A percentile compares a stretch with the other conserved stretches of the same genome.
These are phyloP conservation scores for Cutaneotrichosporon cavernicola DNA, from an alignment of 1,284 basidiomycete species.

Conservation along the genomic window DNA sequence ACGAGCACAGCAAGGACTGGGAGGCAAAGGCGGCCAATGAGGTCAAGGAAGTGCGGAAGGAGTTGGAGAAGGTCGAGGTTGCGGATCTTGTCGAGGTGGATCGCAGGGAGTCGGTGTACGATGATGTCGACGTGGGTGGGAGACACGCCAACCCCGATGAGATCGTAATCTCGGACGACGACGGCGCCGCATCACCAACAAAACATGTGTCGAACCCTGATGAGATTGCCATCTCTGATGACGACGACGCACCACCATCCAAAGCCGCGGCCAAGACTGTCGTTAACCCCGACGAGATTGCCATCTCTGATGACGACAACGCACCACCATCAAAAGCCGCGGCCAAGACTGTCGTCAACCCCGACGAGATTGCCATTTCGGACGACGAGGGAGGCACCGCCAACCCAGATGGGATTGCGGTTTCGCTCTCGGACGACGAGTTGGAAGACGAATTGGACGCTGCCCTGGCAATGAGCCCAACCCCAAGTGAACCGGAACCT, in stretches of 20 bases:
- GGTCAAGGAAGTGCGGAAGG: background rate
- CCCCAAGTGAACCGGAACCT: background rate
- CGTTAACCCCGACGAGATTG: constrained; percentile 60
- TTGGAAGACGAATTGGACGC: constrained; percentile 50
- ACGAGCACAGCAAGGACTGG: constrained; percentile 54
- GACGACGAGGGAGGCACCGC: constrained; percentile 42
- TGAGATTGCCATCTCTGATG: constrained; percentile 1
- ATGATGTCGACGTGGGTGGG: background rate
- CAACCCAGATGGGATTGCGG: constrained; percentile 70
- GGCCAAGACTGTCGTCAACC: constrained; percentile 53
- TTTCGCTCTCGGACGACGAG: constrained; percentile 64
- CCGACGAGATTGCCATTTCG: constrained; percentile 68
- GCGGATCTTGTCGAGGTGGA: background rate
- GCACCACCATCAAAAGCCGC: background rate
- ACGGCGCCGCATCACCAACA: constrained; percentile 37
- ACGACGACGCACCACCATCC: background rate
- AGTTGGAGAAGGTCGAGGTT: background rate
- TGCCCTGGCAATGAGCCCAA: constrained; percentile 6
- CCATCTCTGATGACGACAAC: background rate
- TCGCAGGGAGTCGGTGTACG: background rate
- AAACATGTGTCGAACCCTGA: background rate
- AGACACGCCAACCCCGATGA: constrained; percentile 62
- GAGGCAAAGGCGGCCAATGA: background rate
- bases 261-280: no score
- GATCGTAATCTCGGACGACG: constrained; percentile 62